Conservation (phyloP, 116 monocot species). For the Iris pallida region DNA sequence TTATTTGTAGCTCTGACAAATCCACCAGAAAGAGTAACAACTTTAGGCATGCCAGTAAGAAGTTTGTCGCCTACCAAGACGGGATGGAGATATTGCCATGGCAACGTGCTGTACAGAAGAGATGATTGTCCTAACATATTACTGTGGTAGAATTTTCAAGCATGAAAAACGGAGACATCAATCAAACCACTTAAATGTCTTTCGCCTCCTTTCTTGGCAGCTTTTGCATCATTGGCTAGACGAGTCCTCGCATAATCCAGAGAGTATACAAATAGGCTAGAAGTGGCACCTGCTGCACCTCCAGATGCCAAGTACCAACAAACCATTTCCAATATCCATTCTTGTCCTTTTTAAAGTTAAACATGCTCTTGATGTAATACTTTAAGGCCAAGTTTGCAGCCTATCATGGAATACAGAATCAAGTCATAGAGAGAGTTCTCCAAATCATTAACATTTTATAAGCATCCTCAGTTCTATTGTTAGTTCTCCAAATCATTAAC, state of each 20-base stretch:
- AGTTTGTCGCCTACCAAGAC: slow-evolving; percentile 43
- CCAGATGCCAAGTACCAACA: slow-evolving; percentile 42
- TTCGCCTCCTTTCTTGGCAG: slow-evolving; percentile 41
- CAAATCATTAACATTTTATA: too few relatives aligned
- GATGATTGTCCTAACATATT: slow-evolving; percentile 80
- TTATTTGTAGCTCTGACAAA: slow-evolving; percentile 78
- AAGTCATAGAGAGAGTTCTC: too few relatives aligned
- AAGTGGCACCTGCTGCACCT: slow-evolving; percentile 41
- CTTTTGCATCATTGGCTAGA: slow-evolving; percentile 40
- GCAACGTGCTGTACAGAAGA: slow-evolving; percentile 87
- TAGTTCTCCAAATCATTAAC: too few relatives aligned
- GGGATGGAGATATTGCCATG: slow-evolving; percentile 66
- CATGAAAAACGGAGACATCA: too few relatives aligned
- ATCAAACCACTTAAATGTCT: slow-evolving; percentile 38
- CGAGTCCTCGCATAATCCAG: slow-evolving; percentile 40
- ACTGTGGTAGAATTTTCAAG: too few relatives aligned
- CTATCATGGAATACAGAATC: too few relatives aligned
- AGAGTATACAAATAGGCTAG: slow-evolving; percentile 40
- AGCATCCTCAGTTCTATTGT: too few relatives aligned
- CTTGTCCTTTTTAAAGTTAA: too few relatives aligned
- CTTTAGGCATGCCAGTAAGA: slow-evolving; percentile 69
- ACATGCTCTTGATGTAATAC: too few relatives aligned
- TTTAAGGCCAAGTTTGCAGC: too few relatives aligned
- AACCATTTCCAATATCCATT: too few relatives aligned
- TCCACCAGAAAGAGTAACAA: slow-evolving; percentile 76